Conservation (phyloP, 495 filamentous ascomycete species). For the Penicillium flavigenum region DNA sequence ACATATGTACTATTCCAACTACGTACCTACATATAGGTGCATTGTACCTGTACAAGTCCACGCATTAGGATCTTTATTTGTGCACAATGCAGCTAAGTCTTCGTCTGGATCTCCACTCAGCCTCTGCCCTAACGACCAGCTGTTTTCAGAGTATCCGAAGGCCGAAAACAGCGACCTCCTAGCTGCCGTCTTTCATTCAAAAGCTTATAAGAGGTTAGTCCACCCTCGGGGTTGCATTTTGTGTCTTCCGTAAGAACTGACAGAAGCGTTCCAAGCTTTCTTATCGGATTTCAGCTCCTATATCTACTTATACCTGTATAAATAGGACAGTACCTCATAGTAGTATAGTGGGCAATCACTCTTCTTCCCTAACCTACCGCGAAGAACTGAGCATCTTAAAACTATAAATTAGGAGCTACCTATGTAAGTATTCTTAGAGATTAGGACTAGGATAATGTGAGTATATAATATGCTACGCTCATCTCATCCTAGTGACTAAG, state of each 20-base stretch:
- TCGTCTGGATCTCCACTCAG: neutral
- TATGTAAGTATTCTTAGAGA: too few relatives aligned
- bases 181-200: neutral
- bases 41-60: neutral
- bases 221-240: neutral
- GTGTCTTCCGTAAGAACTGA: neutral
- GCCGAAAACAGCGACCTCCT: neutral
- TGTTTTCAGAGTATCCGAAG: neutral
- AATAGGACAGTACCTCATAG: neutral
- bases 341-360: neutral
- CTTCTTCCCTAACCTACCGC: neutral
- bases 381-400: neutral
- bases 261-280: neutral
- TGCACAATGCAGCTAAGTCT: neutral
- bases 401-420: neutral
- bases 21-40: too few relatives aligned
- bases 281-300: neutral
- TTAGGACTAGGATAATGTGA: neutral
- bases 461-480: too few relatives aligned
- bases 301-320: neutral
- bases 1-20: too few relatives aligned
- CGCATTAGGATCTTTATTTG: neutral
- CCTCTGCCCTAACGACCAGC: neutral
- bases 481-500: too few relatives aligned
- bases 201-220: neutral